phyloP scores from a whole-genome alignment of 2,329 filamentous ascomycete species.

The Reticulascus tulasneorum region DNA sequence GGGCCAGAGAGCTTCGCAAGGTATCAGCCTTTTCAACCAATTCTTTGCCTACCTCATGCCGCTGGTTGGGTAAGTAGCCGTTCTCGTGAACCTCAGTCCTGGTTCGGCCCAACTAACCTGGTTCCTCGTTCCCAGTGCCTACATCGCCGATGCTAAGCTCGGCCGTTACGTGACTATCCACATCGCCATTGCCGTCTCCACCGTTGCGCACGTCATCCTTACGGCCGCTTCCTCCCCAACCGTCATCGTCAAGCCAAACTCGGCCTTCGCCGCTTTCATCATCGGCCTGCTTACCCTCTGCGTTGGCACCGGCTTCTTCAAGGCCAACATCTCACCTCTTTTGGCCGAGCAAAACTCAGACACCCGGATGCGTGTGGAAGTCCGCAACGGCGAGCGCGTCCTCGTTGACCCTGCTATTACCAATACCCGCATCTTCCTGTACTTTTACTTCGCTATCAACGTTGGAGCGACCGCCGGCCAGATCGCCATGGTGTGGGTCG shows the following conservation, averaged over 20 bases:
- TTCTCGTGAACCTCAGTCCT: neutral
- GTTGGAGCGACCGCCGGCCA: slow-evolving; percentile 58
- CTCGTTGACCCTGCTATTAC: slow-evolving; percentile 69
- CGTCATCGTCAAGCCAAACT: slow-evolving; percentile 55
- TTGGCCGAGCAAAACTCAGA: slow-evolving; percentile 68
- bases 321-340: slow-evolving; percentile 71
- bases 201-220: slow-evolving; percentile 63
- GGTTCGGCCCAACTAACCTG: neutral
- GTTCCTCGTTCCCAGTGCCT: slow-evolving; percentile 32
- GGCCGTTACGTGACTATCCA: slow-evolving; percentile 73
- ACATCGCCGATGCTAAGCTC: slow-evolving; percentile 64
- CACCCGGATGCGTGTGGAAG: slow-evolving; percentile 53
- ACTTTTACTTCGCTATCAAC: slow-evolving; percentile 58
- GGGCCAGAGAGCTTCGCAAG: slow-evolving; percentile 52
- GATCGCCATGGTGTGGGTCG: slow-evolving; percentile 67
- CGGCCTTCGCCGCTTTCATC: slow-evolving; percentile 62
- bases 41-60: slow-evolving; percentile 62
- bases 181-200: slow-evolving; percentile 61
- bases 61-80: slow-evolving; percentile 42
- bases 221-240: slow-evolving; percentile 60
- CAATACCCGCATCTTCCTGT: slow-evolving; percentile 64
- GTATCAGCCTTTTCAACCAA: slow-evolving; percentile 48
- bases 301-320: slow-evolving; percentile 75
- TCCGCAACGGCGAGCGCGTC: slow-evolving; percentile 58
- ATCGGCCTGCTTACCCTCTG: slow-evolving; percentile 55